Evolutionary conservation across 2,329 filamentous ascomycete species (phyloP).

Genomic region (Coccinonectria pachysandricola): DNA sequence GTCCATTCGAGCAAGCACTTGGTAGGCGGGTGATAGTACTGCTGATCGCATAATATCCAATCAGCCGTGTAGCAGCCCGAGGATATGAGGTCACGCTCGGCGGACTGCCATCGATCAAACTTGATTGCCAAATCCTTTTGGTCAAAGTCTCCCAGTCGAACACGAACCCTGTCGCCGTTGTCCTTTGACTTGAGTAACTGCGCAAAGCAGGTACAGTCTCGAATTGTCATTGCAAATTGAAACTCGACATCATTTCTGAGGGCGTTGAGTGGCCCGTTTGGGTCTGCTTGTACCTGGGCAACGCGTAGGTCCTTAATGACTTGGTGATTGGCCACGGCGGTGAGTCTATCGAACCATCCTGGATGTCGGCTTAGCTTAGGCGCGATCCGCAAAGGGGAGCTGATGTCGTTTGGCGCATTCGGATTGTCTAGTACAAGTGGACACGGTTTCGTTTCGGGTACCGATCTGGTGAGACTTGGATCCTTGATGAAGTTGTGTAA

Average conservation of each 20-base stretch:
- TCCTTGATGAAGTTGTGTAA: slow-evolving; percentile 26
- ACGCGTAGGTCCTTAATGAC: slow-evolving; percentile 25
- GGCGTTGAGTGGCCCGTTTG: slow-evolving; percentile 31
- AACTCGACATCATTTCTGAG: slow-evolving; percentile 37
- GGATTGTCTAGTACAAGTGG: slow-evolving; percentile 53
- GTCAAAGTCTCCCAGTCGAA: slow-evolving; percentile 66
- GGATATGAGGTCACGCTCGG: slow-evolving; percentile 52
- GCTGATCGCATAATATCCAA: slow-evolving; percentile 24
- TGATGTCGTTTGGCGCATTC: slow-evolving; percentile 32
- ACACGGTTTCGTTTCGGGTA: slow-evolving; percentile 42
- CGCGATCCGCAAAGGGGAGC: slow-evolving; percentile 31
- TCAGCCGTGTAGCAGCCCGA: slow-evolving; percentile 58
- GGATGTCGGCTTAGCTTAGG: slow-evolving; percentile 23
- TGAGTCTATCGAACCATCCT: slow-evolving; percentile 15
- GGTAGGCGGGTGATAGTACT: slow-evolving; percentile 27
- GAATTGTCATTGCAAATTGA: slow-evolving; percentile 65
- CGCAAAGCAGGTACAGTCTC: slow-evolving; percentile 69
- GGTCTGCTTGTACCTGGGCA: slow-evolving; percentile 33
- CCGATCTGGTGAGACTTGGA: slow-evolving; percentile 22
- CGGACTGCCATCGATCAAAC: slow-evolving; percentile 55
- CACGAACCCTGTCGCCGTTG: slow-evolving; percentile 29
- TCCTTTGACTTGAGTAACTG: slow-evolving; percentile 34
- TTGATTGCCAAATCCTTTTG: slow-evolving; percentile 61
- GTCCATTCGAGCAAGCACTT: slow-evolving; percentile 25
- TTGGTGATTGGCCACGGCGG: slow-evolving; percentile 22